Base-by-base conservation (phyloP, 345 rosid species). In the Gossypium herbaceum region DNA sequence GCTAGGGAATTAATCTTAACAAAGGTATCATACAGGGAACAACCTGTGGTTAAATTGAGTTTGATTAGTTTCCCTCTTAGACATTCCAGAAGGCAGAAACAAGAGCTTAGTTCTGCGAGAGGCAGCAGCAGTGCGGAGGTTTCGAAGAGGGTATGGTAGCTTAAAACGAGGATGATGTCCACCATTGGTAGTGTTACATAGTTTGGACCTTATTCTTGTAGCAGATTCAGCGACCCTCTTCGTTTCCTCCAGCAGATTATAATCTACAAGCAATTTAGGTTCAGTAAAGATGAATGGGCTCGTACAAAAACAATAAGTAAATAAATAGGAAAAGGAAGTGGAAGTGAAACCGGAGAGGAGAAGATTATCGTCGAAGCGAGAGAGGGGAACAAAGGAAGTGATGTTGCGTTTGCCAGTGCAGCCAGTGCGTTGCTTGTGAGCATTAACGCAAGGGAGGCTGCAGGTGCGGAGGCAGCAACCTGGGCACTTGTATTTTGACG, bases 191-290 rank as follows among this genome's bases (percentile, higher is more conserved):
- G 9, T 16, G 39, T 80, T 82, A 27, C 87, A 77, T 63, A 91
- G 59, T 50, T 84, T 79, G 63, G 27, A 59, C 76, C 98, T 89
- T 80, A 15, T 80, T 82, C 98, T 88, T 81, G 29, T 68, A 43
- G 97, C 88, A 77, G 96, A 85, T 67, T 94, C 98, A 8, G 96
- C 82, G 1, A 85, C 90, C 80, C 97, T 90, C 85, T 86, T 94
- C 45, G 83, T 84, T 72, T 94, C 93, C 79, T 94, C 98, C 12
- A 94, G 91, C 85, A 94, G 68, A 73, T 84, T 86, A 81, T 92
- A 94, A 75, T 94, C 98, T 94, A 74, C 0, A 39, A 15, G 10
- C 65, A 29, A 29, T 24, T 27, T 16, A 25, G 54, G 29, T 8
- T 67, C 3, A 52, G 27, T 17, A 27, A 59, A 58, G 61, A 61